Base-by-base conservation (phyloP, 805 yeast genomes). In the Teunomyces gatunensis region DNA sequence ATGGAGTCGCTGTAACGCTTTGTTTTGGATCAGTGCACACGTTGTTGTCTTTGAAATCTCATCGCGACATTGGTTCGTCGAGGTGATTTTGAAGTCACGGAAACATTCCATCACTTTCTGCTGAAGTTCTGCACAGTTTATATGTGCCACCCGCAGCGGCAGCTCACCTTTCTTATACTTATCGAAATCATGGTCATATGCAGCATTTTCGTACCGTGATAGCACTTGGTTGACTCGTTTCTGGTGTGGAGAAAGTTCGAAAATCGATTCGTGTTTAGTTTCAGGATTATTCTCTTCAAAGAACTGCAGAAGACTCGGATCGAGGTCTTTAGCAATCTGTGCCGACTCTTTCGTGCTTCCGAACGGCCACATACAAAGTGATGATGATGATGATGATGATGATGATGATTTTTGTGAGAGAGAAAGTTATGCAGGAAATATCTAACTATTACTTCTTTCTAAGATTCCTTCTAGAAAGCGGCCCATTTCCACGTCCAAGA, bases 61-160 rank as follows among this genome's bases (percentile, higher is more conserved):
- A 15, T 57, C 54, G 4, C 59, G 53, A 48, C 77, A 73, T 43
- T 60, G 67, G 12, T 49, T 54, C 5, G 65, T 57, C 12, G 51
- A 49, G 0, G 65, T 52, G 34, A 63, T 56, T 46, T 56, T 58
- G 67, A 69, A 65, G 7, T 63, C 63, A 37, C 62, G 60, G 52
- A 66, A 66, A 48, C 76, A 72, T 20, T 64, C 69, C 23, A 66
- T 47, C 28, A 70, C 74, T 25, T 64, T 58, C 25, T 65, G 57
- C 45, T 69, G 73, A 9, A 73, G 49, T 52, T 73, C 77, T 3
- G 75, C 65, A 49, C 78, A 73, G 54, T 73, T 73, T 40, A 71
- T 58, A 21, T 56, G 46, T 1, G 68, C 51, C 0, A 62, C 74
- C 25, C 56, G 55, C 23, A 58, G 54, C 0, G 53, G 48, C 17